Evolutionary conservation across 2,329 filamentous ascomycete genomes (phyloP).

Genomic region (Paramyrothecium sp.): DNA sequence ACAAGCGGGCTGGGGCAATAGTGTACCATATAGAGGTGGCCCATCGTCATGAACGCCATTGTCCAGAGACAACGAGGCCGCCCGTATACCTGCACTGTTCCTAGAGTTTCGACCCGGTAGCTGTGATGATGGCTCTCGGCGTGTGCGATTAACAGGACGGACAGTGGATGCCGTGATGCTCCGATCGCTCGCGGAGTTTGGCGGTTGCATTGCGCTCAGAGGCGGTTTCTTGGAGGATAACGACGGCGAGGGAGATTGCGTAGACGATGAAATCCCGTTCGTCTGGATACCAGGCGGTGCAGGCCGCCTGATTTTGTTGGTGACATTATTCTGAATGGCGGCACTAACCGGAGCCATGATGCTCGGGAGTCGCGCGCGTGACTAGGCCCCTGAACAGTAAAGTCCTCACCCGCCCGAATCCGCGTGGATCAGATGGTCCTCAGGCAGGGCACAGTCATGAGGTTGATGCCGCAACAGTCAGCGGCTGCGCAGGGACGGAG

Average conservation of each 20-base stretch:
- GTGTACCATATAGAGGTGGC: conserved; percentile 52
- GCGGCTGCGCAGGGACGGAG: not conserved
- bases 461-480: conserved; percentile 11
- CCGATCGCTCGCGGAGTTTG: conserved; percentile 32
- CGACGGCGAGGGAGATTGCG: conserved; percentile 59
- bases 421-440: not conserved
- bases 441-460: conserved; percentile 18
- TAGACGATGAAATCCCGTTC: conserved; percentile 57
- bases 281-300: conserved; percentile 64
- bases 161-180: conserved; percentile 38
- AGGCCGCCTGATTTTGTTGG: conserved; percentile 66
- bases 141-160: conserved; percentile 55
- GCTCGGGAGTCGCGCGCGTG: conserved; percentile 21
- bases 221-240: conserved; percentile 55
- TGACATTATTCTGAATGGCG: conserved; percentile 39
- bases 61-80: conserved; percentile 47
- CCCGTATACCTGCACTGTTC: conserved; percentile 49
- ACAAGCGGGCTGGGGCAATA: not conserved
- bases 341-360: conserved; percentile 57
- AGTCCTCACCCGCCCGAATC: conserved; percentile 13
- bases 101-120: conserved; percentile 45
- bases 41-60: conserved; percentile 34
- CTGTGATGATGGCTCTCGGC: conserved; percentile 53
- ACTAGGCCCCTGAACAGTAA: conserved; percentile 13
- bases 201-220: conserved; percentile 37